Conservation (phyloP, 176 grass and related monocot species). For the Musa beccarii region DNA sequence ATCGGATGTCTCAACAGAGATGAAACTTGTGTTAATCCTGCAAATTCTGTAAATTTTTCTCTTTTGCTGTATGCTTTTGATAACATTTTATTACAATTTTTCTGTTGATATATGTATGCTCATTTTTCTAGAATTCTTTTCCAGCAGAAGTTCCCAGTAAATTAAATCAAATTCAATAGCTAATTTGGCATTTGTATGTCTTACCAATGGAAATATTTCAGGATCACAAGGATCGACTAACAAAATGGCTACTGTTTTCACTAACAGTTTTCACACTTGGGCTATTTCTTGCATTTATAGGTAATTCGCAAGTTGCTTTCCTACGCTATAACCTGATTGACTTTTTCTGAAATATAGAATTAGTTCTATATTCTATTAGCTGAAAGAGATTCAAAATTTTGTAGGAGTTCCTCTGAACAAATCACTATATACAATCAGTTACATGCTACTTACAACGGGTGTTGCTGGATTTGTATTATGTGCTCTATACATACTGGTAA, state of each 20-base stretch:
- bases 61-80: not conserved
- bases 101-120: not conserved
- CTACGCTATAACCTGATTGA: not conserved
- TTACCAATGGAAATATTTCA: not conserved
- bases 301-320: not conserved
- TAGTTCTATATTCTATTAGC: not conserved
- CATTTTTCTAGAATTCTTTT: not conserved
- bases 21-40: not conserved
- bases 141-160: not conserved
- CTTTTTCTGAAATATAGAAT: not conserved
- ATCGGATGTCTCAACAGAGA: too few relatives aligned
- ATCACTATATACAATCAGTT: constrained; percentile 24
- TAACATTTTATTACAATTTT: not conserved
- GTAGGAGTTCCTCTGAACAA: constrained; percentile 28
- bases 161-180: not conserved
- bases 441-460: constrained; percentile 23
- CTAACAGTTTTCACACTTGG: constrained; percentile 13
- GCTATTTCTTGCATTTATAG: constrained; percentile 4
- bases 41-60: not conserved
- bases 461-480: constrained; percentile 17
- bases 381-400: constrained; percentile 2
- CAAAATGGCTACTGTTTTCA: constrained; percentile 14
- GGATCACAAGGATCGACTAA: constrained; percentile 25
- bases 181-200: not conserved
- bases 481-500: constrained; percentile 23